Percentiles rank a stretch among this genome's conserved stretches.
Evolutionary conservation across 805 yeast species (phyloP).

Genomic region (Candida patagonica): DNA sequence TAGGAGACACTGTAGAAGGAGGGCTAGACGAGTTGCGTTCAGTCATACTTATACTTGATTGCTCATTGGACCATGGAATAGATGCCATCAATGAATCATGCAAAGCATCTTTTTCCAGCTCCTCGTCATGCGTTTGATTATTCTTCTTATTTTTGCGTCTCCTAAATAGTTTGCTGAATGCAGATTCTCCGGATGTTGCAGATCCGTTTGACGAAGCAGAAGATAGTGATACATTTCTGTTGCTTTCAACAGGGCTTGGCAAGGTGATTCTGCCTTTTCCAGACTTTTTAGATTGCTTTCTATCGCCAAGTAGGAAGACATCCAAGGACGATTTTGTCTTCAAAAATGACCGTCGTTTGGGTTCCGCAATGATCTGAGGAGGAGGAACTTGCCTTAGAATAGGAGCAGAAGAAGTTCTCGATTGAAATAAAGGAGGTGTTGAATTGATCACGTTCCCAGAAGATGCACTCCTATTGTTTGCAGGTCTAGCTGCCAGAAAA

Average conservation of each 20-base stretch:
- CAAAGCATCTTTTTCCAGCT: background rate
- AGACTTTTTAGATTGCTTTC: background rate
- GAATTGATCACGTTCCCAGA: too few relatives aligned
- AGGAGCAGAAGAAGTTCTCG: too few relatives aligned
- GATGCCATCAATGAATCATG: too few relatives aligned
- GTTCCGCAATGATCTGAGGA: too few relatives aligned
- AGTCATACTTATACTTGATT: too few relatives aligned
- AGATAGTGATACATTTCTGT: conserved; percentile 4
- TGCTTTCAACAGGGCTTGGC: background rate
- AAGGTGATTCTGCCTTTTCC: background rate
- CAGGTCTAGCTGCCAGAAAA: too few relatives aligned
- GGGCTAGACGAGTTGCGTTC: too few relatives aligned
- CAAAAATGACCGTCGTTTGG: conserved; percentile 15
- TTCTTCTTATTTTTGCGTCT: conserved; percentile 8
- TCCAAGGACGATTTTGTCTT: conserved; percentile 19
- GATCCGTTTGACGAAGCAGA: conserved; percentile 4
- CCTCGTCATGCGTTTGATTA: background rate
- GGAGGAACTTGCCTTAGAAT: too few relatives aligned
- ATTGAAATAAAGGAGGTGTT: too few relatives aligned
- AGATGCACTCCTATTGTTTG: too few relatives aligned
- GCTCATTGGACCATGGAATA: too few relatives aligned
- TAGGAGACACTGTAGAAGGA: too few relatives aligned
- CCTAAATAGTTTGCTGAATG: conserved; percentile 15
- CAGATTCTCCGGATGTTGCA: conserved; percentile 6
- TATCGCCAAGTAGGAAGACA: conserved; percentile 4